These are phyloP conservation scores for Fraxinus angustifolia DNA, from an alignment of 305 asterid species.

Conservation along the genomic window DNA sequence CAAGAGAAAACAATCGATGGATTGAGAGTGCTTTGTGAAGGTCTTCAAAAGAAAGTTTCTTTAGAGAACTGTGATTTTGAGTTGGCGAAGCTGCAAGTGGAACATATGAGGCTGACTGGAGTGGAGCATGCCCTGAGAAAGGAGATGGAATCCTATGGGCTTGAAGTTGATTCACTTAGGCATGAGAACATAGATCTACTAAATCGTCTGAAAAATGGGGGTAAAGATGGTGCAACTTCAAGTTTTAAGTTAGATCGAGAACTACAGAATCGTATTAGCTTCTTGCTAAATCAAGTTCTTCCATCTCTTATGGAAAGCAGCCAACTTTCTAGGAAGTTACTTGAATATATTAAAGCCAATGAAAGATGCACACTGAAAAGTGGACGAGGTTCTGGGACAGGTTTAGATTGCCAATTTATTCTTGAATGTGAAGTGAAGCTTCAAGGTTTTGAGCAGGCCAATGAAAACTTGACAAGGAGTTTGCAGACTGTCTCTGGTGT, in stretches of 20 bases:
- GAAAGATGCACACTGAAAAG: conserved; percentile 31
- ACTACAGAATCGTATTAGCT: conserved; percentile 60
- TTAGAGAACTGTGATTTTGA: conserved; percentile 48
- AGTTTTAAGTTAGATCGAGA: conserved; percentile 77
- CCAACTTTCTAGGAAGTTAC: conserved; percentile 66
- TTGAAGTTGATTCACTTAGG: conserved; percentile 71
- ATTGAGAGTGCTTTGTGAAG: conserved; percentile 67
- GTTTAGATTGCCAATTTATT: conserved; percentile 53
- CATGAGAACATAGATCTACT: conserved; percentile 75
- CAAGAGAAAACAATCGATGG: conserved; percentile 93
- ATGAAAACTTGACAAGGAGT: conserved; percentile 57
- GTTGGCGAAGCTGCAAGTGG: conserved; percentile 57
- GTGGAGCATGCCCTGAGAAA: conserved; percentile 56
- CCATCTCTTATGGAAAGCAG: conserved; percentile 63
- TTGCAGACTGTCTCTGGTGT: conserved; percentile 49
- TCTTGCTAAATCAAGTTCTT: conserved; percentile 71
- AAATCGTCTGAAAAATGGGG: conserved; percentile 61
- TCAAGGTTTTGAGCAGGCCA: conserved; percentile 80
- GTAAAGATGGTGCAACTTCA: conserved; percentile 59
- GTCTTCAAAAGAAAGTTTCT: conserved; percentile 53
- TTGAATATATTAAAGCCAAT: conserved; percentile 54
- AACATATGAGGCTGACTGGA: conserved; percentile 64
- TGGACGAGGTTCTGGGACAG: conserved; percentile 30
- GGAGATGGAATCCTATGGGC: conserved; percentile 62
- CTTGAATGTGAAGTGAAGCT: conserved; percentile 85